Base-by-base conservation (phyloP, 2,329 filamentous ascomycete species). In the Cercospora brassicicola region DNA sequence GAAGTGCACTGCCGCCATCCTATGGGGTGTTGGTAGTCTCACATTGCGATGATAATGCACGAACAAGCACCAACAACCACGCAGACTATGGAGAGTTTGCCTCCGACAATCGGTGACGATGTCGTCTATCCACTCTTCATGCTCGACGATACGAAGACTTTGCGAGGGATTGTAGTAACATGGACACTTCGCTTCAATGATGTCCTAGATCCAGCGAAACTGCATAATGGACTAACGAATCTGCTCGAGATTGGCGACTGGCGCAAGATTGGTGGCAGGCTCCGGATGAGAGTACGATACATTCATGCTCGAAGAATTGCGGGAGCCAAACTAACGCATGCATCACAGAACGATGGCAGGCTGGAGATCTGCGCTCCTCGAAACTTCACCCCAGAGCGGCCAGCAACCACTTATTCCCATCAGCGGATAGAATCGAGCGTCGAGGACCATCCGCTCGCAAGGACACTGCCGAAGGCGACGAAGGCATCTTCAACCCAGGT, bases 151-250 rank as follows among this genome's bases (percentile, higher is more conserved):
- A 55, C 20, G n/a, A 53, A 23, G 30, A 66, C 64, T 31, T 33
- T 66, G 56, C 33, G 33, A 1, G 56, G 36, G 2, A 66, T 66
- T 26, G 56, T 68, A 30, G 62, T 61, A 10, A 51, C 66, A 6
- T 68, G 67, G 64, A 63, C 64, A 33, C 64, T 69, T n/a, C 65
- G 51, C 20, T 69, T 69, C 56, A 48, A 69, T 48, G 67, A 67
- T 62, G 55, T 69, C 10, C 55, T 69, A 11, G 65, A 69, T 56
- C 48, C 67, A 8, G 53, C 48, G 6, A 30, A 67, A n/a, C 45
- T 69, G 7, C 60, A 65, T 2, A 23, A 20, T 75, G 87, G 4
- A 1, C 33, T 64, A 1, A 26, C 5, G 5, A 18, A 11, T 5
- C 33, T 57, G 18, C 51, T 64, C 28, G 20, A 64, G 6, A 57